These are phyloP conservation scores for Ophiocordyceps unilateralis DNA, from an alignment of 2,329 filamentous ascomycete genomes.

Conservation along the genomic window DNA sequence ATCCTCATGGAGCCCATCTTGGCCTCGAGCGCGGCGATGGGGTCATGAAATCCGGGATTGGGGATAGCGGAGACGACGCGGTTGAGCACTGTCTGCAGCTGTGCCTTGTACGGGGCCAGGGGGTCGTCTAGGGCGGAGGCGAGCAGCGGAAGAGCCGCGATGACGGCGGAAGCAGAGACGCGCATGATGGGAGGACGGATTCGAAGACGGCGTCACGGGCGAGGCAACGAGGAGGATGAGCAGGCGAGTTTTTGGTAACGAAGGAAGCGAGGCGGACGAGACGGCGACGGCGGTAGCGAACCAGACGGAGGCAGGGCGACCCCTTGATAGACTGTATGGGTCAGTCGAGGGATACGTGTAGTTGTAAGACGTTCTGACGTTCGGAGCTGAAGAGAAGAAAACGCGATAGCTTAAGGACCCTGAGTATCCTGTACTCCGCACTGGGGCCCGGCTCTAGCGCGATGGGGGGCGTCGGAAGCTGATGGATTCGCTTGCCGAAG, in stretches of 20 bases:
- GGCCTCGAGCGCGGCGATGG: conserved; percentile 22
- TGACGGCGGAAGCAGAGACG: conserved; percentile 32
- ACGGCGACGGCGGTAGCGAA: too few relatives aligned
- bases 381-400: not conserved
- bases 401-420: not conserved
- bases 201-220: too few relatives aligned
- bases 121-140: conserved; percentile 32
- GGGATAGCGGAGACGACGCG: conserved; percentile 37
- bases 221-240: not conserved
- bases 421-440: too few relatives aligned
- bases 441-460: too few relatives aligned
- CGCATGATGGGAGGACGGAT: conserved; percentile 45
- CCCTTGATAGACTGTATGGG: not conserved
- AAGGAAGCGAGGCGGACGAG: too few relatives aligned
- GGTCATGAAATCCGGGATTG: conserved; percentile 23
- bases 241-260: too few relatives aligned
- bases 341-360: not conserved
- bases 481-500: too few relatives aligned
- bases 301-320: not conserved
- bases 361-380: not conserved
- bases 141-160: conserved; percentile 40
- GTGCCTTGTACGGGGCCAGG: conserved; percentile 41
- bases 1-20: conserved; percentile 24
- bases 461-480: too few relatives aligned
- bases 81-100: conserved; percentile 47